A percentile compares a stretch with the other conserved stretches of the same genome.
Evolutionary conservation across 139 green algal species (phyloP).

Genomic region (Asterochloris sp.): DNA sequence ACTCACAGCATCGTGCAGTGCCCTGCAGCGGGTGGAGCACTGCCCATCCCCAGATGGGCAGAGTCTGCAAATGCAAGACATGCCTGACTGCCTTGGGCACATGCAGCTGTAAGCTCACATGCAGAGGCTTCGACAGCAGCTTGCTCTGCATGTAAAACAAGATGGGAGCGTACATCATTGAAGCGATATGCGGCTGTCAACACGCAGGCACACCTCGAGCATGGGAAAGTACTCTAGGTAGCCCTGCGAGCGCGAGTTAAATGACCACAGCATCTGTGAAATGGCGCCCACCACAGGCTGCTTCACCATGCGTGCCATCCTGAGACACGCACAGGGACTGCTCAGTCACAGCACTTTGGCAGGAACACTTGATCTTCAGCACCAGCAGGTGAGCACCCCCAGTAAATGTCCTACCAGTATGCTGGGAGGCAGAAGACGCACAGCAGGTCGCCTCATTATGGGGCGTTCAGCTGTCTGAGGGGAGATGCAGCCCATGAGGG

Average conservation of each 20-base stretch:
- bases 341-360: neutral
- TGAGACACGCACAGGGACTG: neutral
- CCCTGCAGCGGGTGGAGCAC: too few species aligned
- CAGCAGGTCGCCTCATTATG: neutral
- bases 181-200: neutral
- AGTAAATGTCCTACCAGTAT: neutral
- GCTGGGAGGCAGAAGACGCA: neutral
- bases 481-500: neutral
- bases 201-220: slow-evolving; percentile 5
- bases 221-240: slow-evolving; percentile 21
- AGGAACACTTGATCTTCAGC: neutral
- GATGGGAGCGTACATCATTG: neutral
- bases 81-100: too few species aligned
- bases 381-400: neutral
- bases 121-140: neutral
- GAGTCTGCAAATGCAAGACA: neutral
- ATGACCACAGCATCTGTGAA: slow-evolving; percentile 28
- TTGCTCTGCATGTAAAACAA: neutral
- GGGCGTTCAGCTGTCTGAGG: neutral
- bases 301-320: slow-evolving; percentile 30
- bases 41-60: neutral
- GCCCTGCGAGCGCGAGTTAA: slow-evolving; percentile 26
- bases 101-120: neutral
- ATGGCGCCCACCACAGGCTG: slow-evolving; percentile 31
- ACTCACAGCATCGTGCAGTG: too few species aligned